phyloP scores from a whole-genome alignment of 371 early-diverging fungal genomes.

The Apophysomyces sp. region DNA sequence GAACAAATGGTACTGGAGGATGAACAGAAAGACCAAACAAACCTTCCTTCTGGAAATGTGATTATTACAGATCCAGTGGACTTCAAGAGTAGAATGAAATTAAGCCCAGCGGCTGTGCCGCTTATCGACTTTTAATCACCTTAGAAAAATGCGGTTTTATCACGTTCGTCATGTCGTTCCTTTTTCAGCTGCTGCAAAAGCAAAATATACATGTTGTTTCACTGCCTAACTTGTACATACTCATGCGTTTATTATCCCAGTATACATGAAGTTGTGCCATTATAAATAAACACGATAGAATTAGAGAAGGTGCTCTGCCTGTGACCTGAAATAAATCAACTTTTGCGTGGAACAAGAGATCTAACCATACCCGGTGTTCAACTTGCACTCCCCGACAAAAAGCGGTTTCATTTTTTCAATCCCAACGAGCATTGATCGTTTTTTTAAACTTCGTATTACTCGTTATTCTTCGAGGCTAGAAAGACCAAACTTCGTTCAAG shows the following conservation, averaged over 20 bases:
- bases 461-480: too few relatives aligned
- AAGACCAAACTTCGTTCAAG: too few relatives aligned
- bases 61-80: constrained; percentile 49
- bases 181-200: neutral
- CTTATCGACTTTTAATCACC: constrained; percentile 18
- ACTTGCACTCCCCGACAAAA: too few relatives aligned
- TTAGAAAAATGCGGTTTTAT: neutral
- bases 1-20: constrained; percentile 8
- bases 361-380: too few relatives aligned
- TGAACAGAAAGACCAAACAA: constrained; percentile 15
- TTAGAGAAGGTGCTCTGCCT: too few relatives aligned
- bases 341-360: too few relatives aligned
- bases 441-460: too few relatives aligned
- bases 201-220: neutral
- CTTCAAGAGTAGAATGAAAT: constrained; percentile 57
- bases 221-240: neutral
- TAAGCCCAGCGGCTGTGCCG: constrained; percentile 53
- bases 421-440: too few relatives aligned
- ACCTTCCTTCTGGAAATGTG: constrained; percentile 36
- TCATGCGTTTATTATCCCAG: neutral
- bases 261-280: neutral
- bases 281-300: too few relatives aligned
- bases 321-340: too few relatives aligned
- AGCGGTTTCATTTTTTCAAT: too few relatives aligned
- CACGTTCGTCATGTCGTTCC: neutral